phyloP scores from a whole-genome alignment of 768 basidiomycete genomes.

The Boletellus sp. region DNA sequence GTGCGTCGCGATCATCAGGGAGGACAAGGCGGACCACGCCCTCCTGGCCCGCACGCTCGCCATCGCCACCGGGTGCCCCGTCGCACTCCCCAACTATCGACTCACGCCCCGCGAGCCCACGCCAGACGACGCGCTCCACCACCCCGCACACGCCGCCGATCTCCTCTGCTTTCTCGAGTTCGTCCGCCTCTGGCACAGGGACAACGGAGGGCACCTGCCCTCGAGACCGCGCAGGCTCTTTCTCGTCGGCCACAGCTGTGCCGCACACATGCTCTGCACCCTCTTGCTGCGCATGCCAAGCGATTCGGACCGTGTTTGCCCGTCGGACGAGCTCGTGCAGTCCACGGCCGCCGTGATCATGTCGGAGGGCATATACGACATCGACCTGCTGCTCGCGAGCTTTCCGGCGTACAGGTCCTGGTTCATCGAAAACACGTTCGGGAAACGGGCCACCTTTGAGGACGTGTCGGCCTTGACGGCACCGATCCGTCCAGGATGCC shows the following conservation, averaged over 20 bases:
- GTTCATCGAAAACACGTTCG: constrained; percentile 71
- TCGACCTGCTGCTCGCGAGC: constrained; percentile 56
- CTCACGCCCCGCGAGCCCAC: constrained; percentile 50
- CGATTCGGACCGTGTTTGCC: constrained; percentile 34
- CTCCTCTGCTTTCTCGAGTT: constrained; percentile 58
- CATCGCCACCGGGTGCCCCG: constrained; percentile 46
- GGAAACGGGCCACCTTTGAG: constrained; percentile 44
- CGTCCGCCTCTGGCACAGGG: constrained; percentile 41
- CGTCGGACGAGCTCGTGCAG: constrained; percentile 39
- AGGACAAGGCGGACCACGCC: constrained; percentile 65
- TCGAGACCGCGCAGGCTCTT: constrained; percentile 45
- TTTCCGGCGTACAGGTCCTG: constrained; percentile 67
- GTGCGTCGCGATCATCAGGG: constrained; percentile 40
- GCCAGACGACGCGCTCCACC: constrained; percentile 40
- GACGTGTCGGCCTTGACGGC: constrained; percentile 45
- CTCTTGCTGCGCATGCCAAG: constrained; percentile 55
- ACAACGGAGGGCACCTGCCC: constrained; percentile 14
- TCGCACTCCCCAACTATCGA: constrained; percentile 77
- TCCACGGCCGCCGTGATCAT: constrained; percentile 53
- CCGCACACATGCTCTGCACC: constrained; percentile 74
- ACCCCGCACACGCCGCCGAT: constrained; percentile 73
- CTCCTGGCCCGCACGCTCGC: constrained; percentile 53
- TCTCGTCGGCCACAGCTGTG: constrained; percentile 77
- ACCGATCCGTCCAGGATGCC: constrained; percentile 32
- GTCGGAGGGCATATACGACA: constrained; percentile 78